A percentile compares a stretch with the other conserved stretches of the same genome.
These are phyloP conservation scores for Carnegiea gigantea DNA, from an alignment of 179 eudicot genomes.

Conservation along the genomic window DNA sequence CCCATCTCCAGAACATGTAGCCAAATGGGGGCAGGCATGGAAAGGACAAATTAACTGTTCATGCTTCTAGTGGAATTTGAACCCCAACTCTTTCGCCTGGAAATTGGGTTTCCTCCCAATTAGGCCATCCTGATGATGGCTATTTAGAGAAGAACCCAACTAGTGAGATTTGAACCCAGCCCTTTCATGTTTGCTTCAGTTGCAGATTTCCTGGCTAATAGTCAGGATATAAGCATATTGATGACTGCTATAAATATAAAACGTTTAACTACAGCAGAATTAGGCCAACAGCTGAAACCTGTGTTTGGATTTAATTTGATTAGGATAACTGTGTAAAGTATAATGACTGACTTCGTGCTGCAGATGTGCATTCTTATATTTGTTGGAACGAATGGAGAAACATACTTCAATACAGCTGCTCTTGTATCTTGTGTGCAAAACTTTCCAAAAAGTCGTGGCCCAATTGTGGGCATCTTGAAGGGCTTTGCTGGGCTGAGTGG, in stretches of 20 bases:
- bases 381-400: slow-evolving; percentile 60
- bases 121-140: too few relatives aligned
- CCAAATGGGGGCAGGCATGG: neutral
- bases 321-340: neutral
- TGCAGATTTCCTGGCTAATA: neutral
- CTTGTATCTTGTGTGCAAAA: slow-evolving; percentile 68
- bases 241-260: neutral
- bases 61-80: neutral
- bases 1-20: neutral
- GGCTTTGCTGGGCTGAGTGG: slow-evolving; percentile 71
- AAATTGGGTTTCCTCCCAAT: too few relatives aligned
- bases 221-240: neutral
- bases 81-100: neutral
- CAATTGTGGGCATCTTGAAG: slow-evolving; percentile 60
- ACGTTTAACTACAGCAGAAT: neutral
- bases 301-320: neutral
- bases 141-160: too few relatives aligned
- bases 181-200: neutral
- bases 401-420: slow-evolving; percentile 61
- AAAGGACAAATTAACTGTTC: neutral
- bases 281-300: too few relatives aligned
- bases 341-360: slow-evolving; percentile 22
- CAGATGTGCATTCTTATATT: slow-evolving; percentile 84
- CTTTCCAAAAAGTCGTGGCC: slow-evolving; percentile 65
- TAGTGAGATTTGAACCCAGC: neutral